Conservation (phyloP, 768 basidiomycete genomes). For the Saitozyma sp. region DNA sequence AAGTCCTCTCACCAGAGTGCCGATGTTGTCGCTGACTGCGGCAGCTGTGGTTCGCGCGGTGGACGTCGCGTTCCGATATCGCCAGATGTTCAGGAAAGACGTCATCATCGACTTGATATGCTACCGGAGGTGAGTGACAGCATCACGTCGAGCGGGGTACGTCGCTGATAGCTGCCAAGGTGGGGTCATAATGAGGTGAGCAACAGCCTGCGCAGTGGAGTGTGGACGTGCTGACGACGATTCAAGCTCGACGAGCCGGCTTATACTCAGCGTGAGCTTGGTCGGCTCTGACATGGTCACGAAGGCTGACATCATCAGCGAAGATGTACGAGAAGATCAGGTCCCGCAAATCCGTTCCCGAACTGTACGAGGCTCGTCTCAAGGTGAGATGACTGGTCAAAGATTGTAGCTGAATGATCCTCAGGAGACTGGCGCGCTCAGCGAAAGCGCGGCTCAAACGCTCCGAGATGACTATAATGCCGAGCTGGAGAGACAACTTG, state of each 20-base stretch:
- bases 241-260: slow-evolving; percentile 69
- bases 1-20: background rate
- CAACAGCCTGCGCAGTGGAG: background rate
- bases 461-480: slow-evolving; percentile 64
- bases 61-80: slow-evolving; percentile 82
- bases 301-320: slow-evolving; percentile 44
- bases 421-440: slow-evolving; percentile 61
- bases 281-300: background rate
- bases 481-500: slow-evolving; percentile 65
- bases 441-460: slow-evolving; percentile 57
- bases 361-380: slow-evolving; percentile 76
- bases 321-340: slow-evolving; percentile 88
- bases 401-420: background rate
- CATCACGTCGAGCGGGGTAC: too few species aligned
- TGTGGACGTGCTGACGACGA: background rate
- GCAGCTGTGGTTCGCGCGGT: slow-evolving; percentile 77
- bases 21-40: background rate
- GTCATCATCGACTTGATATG: slow-evolving; percentile 86
- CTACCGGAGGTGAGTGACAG: slow-evolving; percentile 61
- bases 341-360: slow-evolving; percentile 71
- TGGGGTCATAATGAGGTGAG: slow-evolving; percentile 76
- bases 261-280: slow-evolving; percentile 66
- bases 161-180: too few species aligned
- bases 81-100: slow-evolving; percentile 85
- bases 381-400: slow-evolving; percentile 58